phyloP scores from a whole-genome alignment of 106 monocot species.

The Amphibolis antarctica region DNA sequence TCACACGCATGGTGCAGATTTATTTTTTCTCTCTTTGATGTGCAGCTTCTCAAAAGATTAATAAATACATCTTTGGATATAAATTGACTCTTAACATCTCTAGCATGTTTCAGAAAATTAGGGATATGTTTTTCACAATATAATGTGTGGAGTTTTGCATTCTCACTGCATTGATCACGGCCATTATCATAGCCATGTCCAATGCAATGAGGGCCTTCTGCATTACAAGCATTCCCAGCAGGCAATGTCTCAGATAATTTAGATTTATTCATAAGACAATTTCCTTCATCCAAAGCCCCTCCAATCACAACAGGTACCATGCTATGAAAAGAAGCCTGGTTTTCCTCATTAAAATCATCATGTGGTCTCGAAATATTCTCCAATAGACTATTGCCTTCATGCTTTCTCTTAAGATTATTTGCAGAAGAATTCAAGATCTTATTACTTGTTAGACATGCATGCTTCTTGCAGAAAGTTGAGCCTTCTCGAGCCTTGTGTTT shows the following conservation, averaged over 20 bases:
- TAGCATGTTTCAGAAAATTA: conserved; percentile 60
- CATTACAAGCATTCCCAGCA: conserved; percentile 9
- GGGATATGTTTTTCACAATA: conserved; percentile 87
- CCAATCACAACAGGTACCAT: conserved; percentile 20
- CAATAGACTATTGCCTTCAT: conserved; percentile 7
- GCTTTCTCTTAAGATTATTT: conserved; percentile 20
- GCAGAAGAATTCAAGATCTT: conserved; percentile 9
- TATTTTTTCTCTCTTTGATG: conserved; percentile 49
- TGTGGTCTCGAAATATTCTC: conserved; percentile 20
- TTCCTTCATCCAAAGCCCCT: conserved; percentile 46
- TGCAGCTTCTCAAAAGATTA: conserved; percentile 42
- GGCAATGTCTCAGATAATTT: conserved; percentile 30
- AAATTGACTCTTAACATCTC: conserved; percentile 48
- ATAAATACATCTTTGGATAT: conserved; percentile 80
- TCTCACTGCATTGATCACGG: conserved; percentile 41
- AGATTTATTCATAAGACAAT: conserved; percentile 34
- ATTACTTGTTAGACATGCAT: conserved; percentile 23
- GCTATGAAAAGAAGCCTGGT: conserved; percentile 14
- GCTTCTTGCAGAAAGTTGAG: conserved; percentile 84
- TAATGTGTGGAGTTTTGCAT: conserved; percentile 49
- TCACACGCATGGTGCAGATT: conserved; percentile 76
- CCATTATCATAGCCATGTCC: conserved; percentile 32
- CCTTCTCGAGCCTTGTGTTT: conserved; percentile 83
- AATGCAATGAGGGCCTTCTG: conserved; percentile 42
- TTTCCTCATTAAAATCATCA: conserved; percentile 11